Evolutionary conservation across 1,139 yeast genomes (phyloP).

Genomic region (Pichia sp.): DNA sequence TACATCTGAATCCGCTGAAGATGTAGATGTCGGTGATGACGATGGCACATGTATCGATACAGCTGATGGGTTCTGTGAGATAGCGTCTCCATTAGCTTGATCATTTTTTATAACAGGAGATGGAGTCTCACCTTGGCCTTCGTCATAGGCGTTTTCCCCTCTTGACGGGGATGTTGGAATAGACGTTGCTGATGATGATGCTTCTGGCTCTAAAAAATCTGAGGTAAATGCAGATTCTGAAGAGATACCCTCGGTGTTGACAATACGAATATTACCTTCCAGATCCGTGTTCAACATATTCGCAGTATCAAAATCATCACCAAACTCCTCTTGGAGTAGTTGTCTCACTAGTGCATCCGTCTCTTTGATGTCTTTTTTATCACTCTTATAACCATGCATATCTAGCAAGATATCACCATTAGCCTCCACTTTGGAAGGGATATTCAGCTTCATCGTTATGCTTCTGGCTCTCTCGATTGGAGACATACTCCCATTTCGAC

Average conservation of each 20-base stretch:
- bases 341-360: constrained; percentile 67
- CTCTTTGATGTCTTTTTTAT: constrained; percentile 61
- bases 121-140: too few species aligned
- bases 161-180: not conserved
- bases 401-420: constrained; percentile 90
- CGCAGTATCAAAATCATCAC: constrained; percentile 42
- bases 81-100: not conserved
- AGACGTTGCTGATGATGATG: constrained; percentile 1
- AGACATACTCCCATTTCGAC: constrained; percentile 10
- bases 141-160: not conserved
- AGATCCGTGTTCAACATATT: constrained; percentile 52
- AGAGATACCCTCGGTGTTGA: constrained; percentile 2
- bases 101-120: not conserved
- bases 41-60: constrained; percentile 1
- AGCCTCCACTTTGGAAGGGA: constrained; percentile 82
- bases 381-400: constrained; percentile 95
- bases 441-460: constrained; percentile 64
- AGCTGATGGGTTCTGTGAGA: constrained; percentile 1
- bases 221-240: constrained; percentile 1
- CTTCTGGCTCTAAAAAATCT: not conserved
- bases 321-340: constrained; percentile 64
- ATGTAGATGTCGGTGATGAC: not conserved
- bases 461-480: constrained; percentile 60
- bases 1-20: not conserved
- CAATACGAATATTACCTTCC: constrained; percentile 66